Base-by-base conservation (phyloP, 208 protist genomes). In the Wallacemonas sp. region DNA sequence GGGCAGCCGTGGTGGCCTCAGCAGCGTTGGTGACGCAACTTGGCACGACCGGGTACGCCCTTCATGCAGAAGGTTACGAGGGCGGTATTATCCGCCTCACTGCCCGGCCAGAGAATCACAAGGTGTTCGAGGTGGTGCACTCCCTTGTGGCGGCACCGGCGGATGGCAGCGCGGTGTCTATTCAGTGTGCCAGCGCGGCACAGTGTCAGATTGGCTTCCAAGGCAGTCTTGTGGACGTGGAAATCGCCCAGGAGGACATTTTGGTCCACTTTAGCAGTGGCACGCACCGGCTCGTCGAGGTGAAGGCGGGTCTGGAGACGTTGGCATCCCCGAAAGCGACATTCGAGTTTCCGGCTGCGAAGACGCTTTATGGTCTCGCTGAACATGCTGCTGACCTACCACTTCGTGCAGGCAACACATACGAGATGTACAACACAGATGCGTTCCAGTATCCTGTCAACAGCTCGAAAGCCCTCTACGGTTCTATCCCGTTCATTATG, bases 351-450 rank as follows among this genome's bases (percentile, higher is more conserved):
- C 86, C 89, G 0, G 28, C 59, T 1, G 83, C 89, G 9, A 51
- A 82, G 46, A 84, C 81, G 38, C 63, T 99, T 6, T 99, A 98
- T 72, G 98, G 97, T 38, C 91, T 99, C 33, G 94, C 98, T 15
- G 97, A 99, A 71, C 98, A 99, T 76, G 93, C 97, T 1, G 90
- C 85, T 26, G 78, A 90, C 60, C 60, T 99, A 1, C 27, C 95
- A n/a, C 73, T 99, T 2, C 79, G 86, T 9, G 56, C 51, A 0
- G 79, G 80, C 27, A 66, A 84, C 9, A 91, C 90, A 6, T 99
- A 99, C 75, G 76, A 96, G 26, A 80, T 99, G 34, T 99, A 90
- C 71, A 99, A 99, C 75, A 87, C 98, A 0, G 99, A 99, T 68
- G 95, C 99, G 4, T 99, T 99, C 72, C 84, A 98, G 70, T 99